Evolutionary conservation across 768 basidiomycete genomes (phyloP).

Genomic region (Atractiella rhizophila): DNA sequence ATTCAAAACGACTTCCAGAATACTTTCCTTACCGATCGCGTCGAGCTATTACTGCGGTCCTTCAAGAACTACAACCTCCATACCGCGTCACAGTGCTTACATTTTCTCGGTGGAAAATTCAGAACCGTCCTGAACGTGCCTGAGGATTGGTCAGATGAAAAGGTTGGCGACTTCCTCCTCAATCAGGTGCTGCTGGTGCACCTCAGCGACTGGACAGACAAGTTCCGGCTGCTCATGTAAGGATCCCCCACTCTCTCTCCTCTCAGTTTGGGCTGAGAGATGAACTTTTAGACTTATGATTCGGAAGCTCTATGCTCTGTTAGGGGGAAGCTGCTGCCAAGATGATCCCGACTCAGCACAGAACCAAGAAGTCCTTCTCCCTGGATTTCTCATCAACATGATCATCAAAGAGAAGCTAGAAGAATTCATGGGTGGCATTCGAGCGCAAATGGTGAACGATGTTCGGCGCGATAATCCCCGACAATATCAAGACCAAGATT

Average conservation of each 20-base stretch:
- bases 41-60: slow-evolving; percentile 73
- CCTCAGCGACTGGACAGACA: slow-evolving; percentile 60
- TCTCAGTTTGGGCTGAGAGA: not conserved
- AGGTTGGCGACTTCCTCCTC: slow-evolving; percentile 56
- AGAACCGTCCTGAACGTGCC: slow-evolving; percentile 68
- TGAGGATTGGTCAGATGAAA: slow-evolving; percentile 70
- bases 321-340: slow-evolving; percentile 64
- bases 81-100: slow-evolving; percentile 71
- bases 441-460: slow-evolving; percentile 43
- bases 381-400: slow-evolving; percentile 77
- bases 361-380: slow-evolving; percentile 87
- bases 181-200: slow-evolving; percentile 75
- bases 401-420: slow-evolving; percentile 94
- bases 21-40: slow-evolving; percentile 89
- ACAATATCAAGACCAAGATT: slow-evolving; percentile 68
- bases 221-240: slow-evolving; percentile 80
- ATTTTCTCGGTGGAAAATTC: slow-evolving; percentile 91
- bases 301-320: slow-evolving; percentile 71
- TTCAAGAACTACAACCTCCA: slow-evolving; percentile 78
- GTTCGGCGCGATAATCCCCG: slow-evolving; percentile 59
- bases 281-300: slow-evolving; percentile 57
- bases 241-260: slow-evolving; percentile 19
- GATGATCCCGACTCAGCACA: slow-evolving; percentile 99
- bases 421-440: slow-evolving; percentile 41
- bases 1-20: slow-evolving; percentile 93